phyloP scores from a whole-genome alignment of 352 stramenopile species.

The Phytophthora lateralis region DNA sequence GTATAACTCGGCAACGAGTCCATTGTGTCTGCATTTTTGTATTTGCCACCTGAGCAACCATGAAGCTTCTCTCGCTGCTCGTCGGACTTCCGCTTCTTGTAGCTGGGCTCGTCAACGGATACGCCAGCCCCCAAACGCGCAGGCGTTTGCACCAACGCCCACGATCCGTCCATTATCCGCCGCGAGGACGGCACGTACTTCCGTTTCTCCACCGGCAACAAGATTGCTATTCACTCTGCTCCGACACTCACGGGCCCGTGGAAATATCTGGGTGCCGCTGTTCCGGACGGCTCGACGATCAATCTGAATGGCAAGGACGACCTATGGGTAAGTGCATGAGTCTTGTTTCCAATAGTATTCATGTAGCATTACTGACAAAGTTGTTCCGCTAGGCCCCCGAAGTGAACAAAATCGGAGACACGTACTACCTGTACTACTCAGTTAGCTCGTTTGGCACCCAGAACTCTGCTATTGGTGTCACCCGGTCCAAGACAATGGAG shows the following conservation, averaged over 20 bases:
- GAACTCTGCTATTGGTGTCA: slow-evolving; percentile 51
- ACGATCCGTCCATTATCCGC: slow-evolving; percentile 51
- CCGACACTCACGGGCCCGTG: slow-evolving; percentile 40
- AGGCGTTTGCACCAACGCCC: slow-evolving; percentile 36
- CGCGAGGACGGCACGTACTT: slow-evolving; percentile 54
- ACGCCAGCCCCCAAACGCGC: slow-evolving; percentile 26
- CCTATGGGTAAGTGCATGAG: slow-evolving; percentile 33
- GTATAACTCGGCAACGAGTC: not conserved
- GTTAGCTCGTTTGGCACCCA: slow-evolving; percentile 55
- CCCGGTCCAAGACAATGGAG: slow-evolving; percentile 53
- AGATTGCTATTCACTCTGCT: slow-evolving; percentile 50
- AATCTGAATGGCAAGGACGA: slow-evolving; percentile 44
- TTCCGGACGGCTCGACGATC: slow-evolving; percentile 45
- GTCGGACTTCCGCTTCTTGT: slow-evolving; percentile 18
- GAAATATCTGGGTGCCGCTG: slow-evolving; percentile 42
- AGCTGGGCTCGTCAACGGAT: slow-evolving; percentile 17
- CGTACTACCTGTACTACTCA: slow-evolving; percentile 67
- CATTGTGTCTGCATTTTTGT: not conserved
- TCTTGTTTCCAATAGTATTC: not conserved
- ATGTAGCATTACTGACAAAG: not conserved
- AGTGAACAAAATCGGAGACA: slow-evolving; percentile 49
- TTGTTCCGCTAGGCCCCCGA: slow-evolving; percentile 38
- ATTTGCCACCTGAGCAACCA: not conserved
- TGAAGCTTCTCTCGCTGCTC: slow-evolving; percentile 13
- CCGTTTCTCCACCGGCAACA: slow-evolving; percentile 49